Evolutionary conservation across 2,329 filamentous ascomycete species (phyloP).

Genomic region (Colletotrichum sp.): DNA sequence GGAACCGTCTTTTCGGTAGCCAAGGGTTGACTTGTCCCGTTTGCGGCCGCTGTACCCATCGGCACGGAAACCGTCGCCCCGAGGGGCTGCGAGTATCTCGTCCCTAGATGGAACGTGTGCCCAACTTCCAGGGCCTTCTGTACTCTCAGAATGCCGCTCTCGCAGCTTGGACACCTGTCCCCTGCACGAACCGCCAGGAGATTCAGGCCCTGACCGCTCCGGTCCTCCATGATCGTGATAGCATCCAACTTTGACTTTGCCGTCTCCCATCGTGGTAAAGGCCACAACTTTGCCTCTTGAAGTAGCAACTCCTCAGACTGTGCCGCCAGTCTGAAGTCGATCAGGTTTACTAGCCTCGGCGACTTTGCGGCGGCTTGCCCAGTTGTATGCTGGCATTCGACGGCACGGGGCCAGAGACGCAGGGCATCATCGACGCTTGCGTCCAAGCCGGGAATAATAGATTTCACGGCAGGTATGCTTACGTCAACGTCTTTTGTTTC

Average conservation of each 20-base stretch:
- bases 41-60: background rate
- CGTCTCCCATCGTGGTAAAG: background rate
- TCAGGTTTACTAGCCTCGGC: conserved; percentile 35
- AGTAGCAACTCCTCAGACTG: conserved; percentile 27
- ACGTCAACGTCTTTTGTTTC: conserved; percentile 34
- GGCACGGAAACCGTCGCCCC: conserved; percentile 63
- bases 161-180: conserved; percentile 77
- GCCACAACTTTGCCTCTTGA: conserved; percentile 1
- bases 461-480: conserved; percentile 68
- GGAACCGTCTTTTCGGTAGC: conserved; percentile 32
- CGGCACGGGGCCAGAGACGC: conserved; percentile 54
- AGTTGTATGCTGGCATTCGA: conserved; percentile 25
- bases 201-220: conserved; percentile 52
- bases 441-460: conserved; percentile 71
- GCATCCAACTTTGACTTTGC: background rate
- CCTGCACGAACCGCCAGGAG: conserved; percentile 70
- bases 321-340: conserved; percentile 35
- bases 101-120: conserved; percentile 94
- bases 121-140: conserved; percentile 86
- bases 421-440: conserved; percentile 68
- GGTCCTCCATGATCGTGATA: conserved; percentile 35
- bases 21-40: background rate
- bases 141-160: conserved; percentile 64
- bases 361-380: background rate
- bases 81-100: conserved; percentile 82